Evolutionary conservation across 768 basidiomycete genomes (phyloP).

Genomic region (Symmetrospora coprosmae): DNA sequence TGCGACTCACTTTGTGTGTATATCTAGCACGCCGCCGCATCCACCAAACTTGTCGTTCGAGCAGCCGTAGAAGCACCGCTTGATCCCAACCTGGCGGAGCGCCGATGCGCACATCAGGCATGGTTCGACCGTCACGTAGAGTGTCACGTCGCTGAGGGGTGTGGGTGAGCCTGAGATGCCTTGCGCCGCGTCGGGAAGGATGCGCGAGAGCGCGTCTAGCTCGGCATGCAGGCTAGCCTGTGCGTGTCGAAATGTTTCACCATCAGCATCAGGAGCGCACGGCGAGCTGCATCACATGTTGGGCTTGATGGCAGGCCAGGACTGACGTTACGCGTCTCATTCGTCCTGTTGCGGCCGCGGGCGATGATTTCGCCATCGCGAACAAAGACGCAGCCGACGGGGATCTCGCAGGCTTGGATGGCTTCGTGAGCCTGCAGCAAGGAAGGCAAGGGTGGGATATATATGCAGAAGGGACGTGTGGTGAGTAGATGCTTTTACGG

Average conservation of each 20-base stretch:
- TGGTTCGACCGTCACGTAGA: slow-evolving; percentile 97
- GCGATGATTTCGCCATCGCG: slow-evolving; percentile 64
- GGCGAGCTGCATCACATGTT: not conserved
- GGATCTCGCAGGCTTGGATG: slow-evolving; percentile 68
- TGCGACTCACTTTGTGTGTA: slow-evolving; percentile 58
- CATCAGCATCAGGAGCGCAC: too few species aligned
- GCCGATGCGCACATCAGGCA: slow-evolving; percentile 99
- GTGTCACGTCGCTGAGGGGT: slow-evolving; percentile 61
- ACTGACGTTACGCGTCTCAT: slow-evolving; percentile 71
- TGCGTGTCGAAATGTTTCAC: too few species aligned
- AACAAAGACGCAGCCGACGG: slow-evolving; percentile 92
- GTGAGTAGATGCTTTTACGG: too few species aligned
- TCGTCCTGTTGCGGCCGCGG: slow-evolving; percentile 78
- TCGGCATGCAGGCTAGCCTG: slow-evolving; percentile 96
- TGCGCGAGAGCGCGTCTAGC: slow-evolving; percentile 83
- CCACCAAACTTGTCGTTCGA: slow-evolving; percentile 93
- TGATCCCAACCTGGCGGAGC: slow-evolving; percentile 80
- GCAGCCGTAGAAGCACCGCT: slow-evolving; percentile 79
- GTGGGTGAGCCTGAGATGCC: slow-evolving; percentile 39
- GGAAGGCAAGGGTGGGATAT: not conserved
- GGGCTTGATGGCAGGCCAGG: not conserved
- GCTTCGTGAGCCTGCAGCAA: slow-evolving; percentile 50
- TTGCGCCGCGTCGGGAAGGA: slow-evolving; percentile 48
- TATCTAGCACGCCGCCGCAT: slow-evolving; percentile 81
- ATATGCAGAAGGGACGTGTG: not conserved